These are phyloP conservation scores for Fusarium tanahbumbuense DNA, from an alignment of 2,329 filamentous ascomycete species.

Conservation along the genomic window DNA sequence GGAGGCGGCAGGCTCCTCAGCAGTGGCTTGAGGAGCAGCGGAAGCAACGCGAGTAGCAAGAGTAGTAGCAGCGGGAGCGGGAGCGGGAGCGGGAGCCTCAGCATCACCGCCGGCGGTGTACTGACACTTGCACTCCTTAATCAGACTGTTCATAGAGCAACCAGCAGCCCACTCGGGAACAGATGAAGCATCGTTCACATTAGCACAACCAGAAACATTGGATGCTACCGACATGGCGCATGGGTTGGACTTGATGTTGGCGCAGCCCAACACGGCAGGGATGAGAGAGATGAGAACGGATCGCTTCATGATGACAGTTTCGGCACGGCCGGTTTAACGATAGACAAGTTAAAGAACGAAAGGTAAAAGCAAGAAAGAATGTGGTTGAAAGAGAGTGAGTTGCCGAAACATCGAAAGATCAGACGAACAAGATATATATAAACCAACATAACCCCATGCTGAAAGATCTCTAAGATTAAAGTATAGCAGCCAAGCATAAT, in stretches of 20 bases:
- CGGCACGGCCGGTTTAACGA: constrained; percentile 32
- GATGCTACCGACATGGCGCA: constrained; percentile 38
- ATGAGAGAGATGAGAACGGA: constrained; percentile 41
- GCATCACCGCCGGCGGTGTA: constrained; percentile 38
- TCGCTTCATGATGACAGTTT: constrained; percentile 30
- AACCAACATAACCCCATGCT: not conserved
- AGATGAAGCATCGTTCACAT: constrained; percentile 41
- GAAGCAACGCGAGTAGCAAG: constrained; percentile 33
- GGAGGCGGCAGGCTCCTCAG: not conserved
- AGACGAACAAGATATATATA: constrained; percentile 16
- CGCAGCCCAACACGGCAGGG: constrained; percentile 38
- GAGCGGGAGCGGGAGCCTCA: constrained; percentile 10
- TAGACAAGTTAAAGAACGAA: constrained; percentile 25
- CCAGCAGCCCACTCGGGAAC: constrained; percentile 48
- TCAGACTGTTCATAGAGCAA: constrained; percentile 47
- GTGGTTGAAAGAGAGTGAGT: constrained; percentile 13
- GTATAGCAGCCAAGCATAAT: constrained; percentile 5
- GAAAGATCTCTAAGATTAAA: constrained; percentile 26
- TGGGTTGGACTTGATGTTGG: constrained; percentile 38
- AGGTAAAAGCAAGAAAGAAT: constrained; percentile 9
- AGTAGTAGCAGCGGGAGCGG: constrained; percentile 26
- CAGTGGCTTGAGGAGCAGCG: constrained; percentile 4
- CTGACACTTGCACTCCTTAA: constrained; percentile 50
- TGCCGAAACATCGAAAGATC: not conserved
- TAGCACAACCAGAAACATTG: constrained; percentile 36